Percentiles rank a stretch among this genome's conserved stretches.
Evolutionary conservation across 495 filamentous ascomycete genomes (phyloP).

Genomic region (Aspergillus panamensis): DNA sequence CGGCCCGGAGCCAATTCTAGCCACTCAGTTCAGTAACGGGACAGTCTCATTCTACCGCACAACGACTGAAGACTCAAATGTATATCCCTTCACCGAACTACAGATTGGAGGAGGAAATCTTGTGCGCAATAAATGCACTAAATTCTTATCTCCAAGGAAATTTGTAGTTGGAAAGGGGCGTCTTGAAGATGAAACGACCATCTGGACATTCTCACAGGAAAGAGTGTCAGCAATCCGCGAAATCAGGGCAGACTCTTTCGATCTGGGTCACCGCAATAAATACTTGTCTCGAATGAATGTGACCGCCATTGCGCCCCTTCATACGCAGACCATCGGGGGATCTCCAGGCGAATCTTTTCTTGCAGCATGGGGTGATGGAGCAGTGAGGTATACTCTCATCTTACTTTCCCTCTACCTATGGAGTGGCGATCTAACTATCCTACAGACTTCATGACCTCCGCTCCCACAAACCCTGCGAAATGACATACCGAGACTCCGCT

Average conservation of each 20-base stretch:
- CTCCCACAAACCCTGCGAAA: slow-evolving; percentile 43
- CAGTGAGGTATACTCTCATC: slow-evolving; percentile 40
- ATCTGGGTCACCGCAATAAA: slow-evolving; percentile 24
- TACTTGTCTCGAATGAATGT: slow-evolving; percentile 33
- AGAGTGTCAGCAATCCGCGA: slow-evolving; percentile 36
- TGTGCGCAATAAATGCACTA: slow-evolving; percentile 46
- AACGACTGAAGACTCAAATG: slow-evolving; percentile 23
- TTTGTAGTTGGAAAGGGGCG: slow-evolving; percentile 52
- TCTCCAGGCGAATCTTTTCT: slow-evolving; percentile 53
- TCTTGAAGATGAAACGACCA: slow-evolving; percentile 41
- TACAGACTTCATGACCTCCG: slow-evolving; percentile 65
- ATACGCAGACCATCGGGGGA: slow-evolving; percentile 27
- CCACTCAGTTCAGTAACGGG: slow-evolving; percentile 45
- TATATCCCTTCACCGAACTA: slow-evolving; percentile 40
- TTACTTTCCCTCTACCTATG: background rate
- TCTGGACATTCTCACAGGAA: slow-evolving; percentile 46
- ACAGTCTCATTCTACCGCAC: slow-evolving; percentile 47
- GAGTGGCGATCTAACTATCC: background rate
- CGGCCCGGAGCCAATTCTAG: slow-evolving; percentile 37
- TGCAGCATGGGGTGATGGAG: slow-evolving; percentile 58
- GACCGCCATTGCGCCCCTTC: slow-evolving; percentile 52
- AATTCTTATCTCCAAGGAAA: slow-evolving; percentile 45
- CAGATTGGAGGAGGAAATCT: slow-evolving; percentile 21
- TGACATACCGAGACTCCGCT: slow-evolving; percentile 52
- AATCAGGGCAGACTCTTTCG: slow-evolving; percentile 30